Evolutionary conservation across 495 filamentous ascomycete species (phyloP).

Genomic region (Lophiostoma macrostomum): DNA sequence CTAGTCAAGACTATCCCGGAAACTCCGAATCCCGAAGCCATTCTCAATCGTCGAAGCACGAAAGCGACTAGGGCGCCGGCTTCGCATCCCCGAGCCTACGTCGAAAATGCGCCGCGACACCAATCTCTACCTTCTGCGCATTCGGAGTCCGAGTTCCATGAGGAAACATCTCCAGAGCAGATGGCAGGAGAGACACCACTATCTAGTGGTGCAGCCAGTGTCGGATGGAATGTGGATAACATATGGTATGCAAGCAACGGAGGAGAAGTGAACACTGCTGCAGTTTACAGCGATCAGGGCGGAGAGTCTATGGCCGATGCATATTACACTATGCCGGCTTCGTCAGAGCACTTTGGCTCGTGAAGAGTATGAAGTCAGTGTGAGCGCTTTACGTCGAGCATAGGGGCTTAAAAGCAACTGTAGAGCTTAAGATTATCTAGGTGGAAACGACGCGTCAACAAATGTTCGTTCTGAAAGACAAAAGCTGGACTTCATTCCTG

Average conservation of each 20-base stretch:
- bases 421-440: too few relatives aligned
- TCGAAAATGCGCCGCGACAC: conserved; percentile 5
- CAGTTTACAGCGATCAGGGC: not conserved
- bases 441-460: too few relatives aligned
- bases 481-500: too few relatives aligned
- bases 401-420: too few relatives aligned
- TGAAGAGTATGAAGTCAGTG: too few relatives aligned
- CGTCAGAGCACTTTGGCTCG: too few relatives aligned
- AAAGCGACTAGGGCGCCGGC: not conserved
- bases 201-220: not conserved
- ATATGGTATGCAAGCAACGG: conserved; percentile 15
- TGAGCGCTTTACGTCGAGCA: too few relatives aligned
- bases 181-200: conserved; percentile 4
- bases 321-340: too few relatives aligned
- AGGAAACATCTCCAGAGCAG: conserved; percentile 13
- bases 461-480: too few relatives aligned
- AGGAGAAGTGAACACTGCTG: not conserved
- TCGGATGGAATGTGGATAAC: conserved; percentile 13
- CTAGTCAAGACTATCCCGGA: conserved; percentile 30
- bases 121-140: conserved; percentile 14
- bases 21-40: conserved; percentile 16
- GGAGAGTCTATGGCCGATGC: too few relatives aligned
- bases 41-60: conserved; percentile 5
- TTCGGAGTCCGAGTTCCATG: conserved; percentile 25
- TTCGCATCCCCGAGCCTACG: not conserved